Evolutionary conservation across 2,329 filamentous ascomycete genomes (phyloP).

Genomic region (Fusarium sterilihyphosum): DNA sequence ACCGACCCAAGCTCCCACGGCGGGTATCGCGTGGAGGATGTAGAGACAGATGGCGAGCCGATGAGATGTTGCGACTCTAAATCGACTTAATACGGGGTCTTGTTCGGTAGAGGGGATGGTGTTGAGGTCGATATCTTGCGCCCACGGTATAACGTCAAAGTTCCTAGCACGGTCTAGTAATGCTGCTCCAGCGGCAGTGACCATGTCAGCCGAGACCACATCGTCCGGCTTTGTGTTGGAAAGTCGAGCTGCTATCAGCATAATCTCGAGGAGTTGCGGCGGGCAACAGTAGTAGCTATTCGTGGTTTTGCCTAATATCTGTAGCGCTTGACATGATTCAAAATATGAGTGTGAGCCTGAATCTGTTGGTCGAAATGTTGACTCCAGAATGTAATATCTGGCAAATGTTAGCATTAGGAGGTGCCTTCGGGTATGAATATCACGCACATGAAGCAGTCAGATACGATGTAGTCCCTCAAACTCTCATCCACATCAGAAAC

Average conservation of each 20-base stretch:
- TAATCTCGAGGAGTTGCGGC: constrained; percentile 55
- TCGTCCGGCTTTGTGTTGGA: constrained; percentile 45
- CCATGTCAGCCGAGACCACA: constrained; percentile 44
- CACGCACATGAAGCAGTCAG: constrained; percentile 58
- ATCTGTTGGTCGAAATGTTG: constrained; percentile 53
- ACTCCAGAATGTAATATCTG: constrained; percentile 58
- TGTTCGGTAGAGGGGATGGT: constrained; percentile 49
- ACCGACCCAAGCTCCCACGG: constrained; percentile 39
- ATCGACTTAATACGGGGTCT: constrained; percentile 49
- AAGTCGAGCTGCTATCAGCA: constrained; percentile 55
- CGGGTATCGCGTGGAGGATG: constrained; percentile 53
- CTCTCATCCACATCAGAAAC: constrained; percentile 47
- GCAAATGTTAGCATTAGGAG: constrained; percentile 9
- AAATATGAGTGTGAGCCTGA: constrained; percentile 49
- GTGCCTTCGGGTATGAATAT: not conserved
- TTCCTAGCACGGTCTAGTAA: constrained; percentile 52
- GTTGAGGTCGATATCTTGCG: constrained; percentile 49
- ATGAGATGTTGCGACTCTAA: constrained; percentile 55
- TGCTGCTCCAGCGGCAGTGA: constrained; percentile 45
- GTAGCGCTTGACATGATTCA: constrained; percentile 49
- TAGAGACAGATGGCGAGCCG: constrained; percentile 58
- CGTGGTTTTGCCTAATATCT: constrained; percentile 52
- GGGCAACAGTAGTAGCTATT: constrained; percentile 61
- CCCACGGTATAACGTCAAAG: constrained; percentile 56
- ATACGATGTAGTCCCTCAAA: constrained; percentile 57